These are phyloP conservation scores for Umbelopsis vinacea DNA, from an alignment of 192 early-diverging fungal genomes.

Conservation along the genomic window DNA sequence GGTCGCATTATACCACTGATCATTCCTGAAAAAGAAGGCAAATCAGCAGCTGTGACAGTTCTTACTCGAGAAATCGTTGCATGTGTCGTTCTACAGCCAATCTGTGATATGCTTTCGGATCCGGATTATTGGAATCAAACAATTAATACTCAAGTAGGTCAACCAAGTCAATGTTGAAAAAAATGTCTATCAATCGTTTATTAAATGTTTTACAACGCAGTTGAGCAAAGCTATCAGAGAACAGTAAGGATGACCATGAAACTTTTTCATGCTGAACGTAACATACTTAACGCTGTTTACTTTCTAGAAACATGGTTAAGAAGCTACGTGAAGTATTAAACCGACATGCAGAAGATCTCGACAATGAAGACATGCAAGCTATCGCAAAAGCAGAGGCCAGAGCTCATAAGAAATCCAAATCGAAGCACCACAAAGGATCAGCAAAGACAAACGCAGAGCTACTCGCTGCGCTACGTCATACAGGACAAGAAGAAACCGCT, in stretches of 20 bases:
- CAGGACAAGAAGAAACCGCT: not conserved
- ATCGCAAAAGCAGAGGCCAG: conserved; percentile 10
- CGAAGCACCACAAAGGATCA: not conserved
- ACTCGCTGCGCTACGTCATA: not conserved
- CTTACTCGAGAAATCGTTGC: conserved; percentile 79
- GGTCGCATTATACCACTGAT: conserved; percentile 69
- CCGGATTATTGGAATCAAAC: conserved; percentile 90
- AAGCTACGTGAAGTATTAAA: conserved; percentile 71
- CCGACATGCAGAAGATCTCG: conserved; percentile 60
- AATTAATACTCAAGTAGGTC: conserved; percentile 66
- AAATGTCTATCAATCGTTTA: conserved; percentile 3
- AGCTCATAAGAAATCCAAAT: conserved; percentile 6
- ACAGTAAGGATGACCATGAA: conserved; percentile 45
- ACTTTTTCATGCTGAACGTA: not conserved
- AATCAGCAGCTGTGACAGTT: conserved; percentile 60
- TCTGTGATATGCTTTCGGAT: conserved; percentile 71
- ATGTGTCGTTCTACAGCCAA: conserved; percentile 69
- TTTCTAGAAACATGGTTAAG: conserved; percentile 67
- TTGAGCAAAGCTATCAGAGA: conserved; percentile 53
- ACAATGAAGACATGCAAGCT: conserved; percentile 19
- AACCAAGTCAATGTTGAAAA: conserved; percentile 43
- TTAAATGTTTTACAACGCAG: conserved; percentile 24
- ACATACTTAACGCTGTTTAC: not conserved
- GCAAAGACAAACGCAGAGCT: conserved; percentile 6
- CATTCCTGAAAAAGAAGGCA: conserved; percentile 58